Evolutionary conservation across 2,329 filamentous ascomycete species (phyloP).

Genomic region (Phialocephala subalpina): DNA sequence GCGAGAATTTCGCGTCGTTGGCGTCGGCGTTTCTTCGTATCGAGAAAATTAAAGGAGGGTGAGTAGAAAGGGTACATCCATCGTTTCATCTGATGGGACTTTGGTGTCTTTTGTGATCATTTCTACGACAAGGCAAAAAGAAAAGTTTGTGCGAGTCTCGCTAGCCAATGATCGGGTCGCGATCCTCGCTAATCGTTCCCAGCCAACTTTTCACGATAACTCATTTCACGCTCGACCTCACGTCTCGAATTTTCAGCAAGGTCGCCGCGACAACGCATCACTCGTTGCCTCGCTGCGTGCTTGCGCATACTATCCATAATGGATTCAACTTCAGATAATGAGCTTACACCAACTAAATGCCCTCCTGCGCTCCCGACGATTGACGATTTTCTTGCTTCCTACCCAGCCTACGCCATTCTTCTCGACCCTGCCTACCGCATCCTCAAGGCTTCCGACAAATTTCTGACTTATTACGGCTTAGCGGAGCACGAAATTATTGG

Average conservation of each 20-base stretch:
- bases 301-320: no score
- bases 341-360: no score
- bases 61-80: background rate
- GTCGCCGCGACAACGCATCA: no score
- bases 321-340: no score
- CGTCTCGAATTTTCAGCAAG: background rate
- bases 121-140: background rate
- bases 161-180: background rate
- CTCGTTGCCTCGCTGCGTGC: no score
- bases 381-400: background rate
- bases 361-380: background rate
- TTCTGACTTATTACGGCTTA: slow-evolving; percentile 46
- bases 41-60: background rate
- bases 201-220: background rate
- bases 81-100: background rate
- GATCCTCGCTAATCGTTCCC: background rate
- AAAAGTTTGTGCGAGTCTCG: background rate
- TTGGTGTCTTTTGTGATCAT: background rate
- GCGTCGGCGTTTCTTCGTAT: background rate
- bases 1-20: background rate
- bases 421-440: slow-evolving; percentile 47
- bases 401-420: slow-evolving; percentile 26
- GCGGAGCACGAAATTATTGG: slow-evolving; percentile 47
- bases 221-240: background rate
- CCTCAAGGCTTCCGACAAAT: slow-evolving; percentile 53